Percentiles rank a stretch among this genome's conserved stretches.
These are phyloP conservation scores for Pseudognaphalium luteoalbum DNA, from an alignment of 129 eudicot genomes.

Conservation along the genomic window DNA sequence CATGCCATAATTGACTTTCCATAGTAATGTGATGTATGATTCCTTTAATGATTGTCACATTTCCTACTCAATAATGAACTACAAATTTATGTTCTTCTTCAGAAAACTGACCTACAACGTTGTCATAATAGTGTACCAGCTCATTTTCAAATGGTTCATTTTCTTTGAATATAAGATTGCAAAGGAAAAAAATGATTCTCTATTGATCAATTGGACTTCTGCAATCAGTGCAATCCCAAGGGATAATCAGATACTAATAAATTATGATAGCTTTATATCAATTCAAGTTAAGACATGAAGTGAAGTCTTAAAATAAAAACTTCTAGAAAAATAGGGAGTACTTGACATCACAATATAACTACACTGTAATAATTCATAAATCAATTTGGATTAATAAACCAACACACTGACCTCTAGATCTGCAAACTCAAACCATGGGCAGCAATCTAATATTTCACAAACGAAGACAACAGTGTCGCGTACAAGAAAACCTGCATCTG, in stretches of 20 bases:
- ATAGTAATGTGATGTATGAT: background rate
- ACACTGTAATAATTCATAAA: background rate
- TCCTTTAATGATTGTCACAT: background rate
- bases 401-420: slow-evolving; percentile 82
- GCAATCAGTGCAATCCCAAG: background rate
- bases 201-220: background rate
- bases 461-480: slow-evolving; percentile 94
- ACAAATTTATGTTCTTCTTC: background rate
- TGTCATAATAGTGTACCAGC: background rate
- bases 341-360: background rate
- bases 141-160: background rate
- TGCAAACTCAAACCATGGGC: slow-evolving; percentile 97
- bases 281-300: background rate
- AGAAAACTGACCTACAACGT: background rate
- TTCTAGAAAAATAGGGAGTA: too few relatives aligned
- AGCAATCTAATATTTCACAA: slow-evolving; percentile 96
- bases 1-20: background rate
- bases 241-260: slow-evolving; percentile 9
- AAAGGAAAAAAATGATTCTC: background rate
- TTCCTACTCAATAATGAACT: background rate
- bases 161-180: background rate
- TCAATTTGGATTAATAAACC: slow-evolving; percentile 2
- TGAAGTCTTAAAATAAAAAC: background rate
- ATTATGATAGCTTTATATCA: background rate
- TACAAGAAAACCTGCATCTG: slow-evolving; percentile 90